Evolutionary conservation across 805 yeast species (phyloP).

Genomic region (Torulaspora gathmanii): DNA sequence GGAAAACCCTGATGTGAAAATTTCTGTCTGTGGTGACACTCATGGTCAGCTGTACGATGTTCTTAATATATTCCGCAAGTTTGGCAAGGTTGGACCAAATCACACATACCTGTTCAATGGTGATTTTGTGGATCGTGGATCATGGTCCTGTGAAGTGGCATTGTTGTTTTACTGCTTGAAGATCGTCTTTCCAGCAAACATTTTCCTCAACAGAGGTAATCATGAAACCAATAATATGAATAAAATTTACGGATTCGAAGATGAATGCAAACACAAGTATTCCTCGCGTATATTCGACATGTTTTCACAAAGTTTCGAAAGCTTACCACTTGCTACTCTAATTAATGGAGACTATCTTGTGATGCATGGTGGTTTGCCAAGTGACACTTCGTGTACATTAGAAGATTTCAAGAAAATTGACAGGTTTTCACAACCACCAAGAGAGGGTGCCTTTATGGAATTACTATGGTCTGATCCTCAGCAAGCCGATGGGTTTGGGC

Average conservation of each 20-base stretch:
- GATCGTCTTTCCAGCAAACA: constrained; percentile 61
- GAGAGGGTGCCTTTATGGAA: constrained; percentile 93
- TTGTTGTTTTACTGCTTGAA: constrained; percentile 72
- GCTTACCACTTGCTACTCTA: constrained; percentile 79
- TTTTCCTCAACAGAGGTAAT: constrained; percentile 87
- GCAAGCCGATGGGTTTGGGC: constrained; percentile 65
- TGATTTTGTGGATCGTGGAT: constrained; percentile 96
- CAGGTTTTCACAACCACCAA: constrained; percentile 81
- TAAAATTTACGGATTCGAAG: constrained; percentile 92
- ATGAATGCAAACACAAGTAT: constrained; percentile 90
- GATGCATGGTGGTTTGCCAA: constrained; percentile 94
- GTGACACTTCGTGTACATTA: constrained; percentile 64
- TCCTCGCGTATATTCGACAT: constrained; percentile 72
- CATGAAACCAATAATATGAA: constrained; percentile 98
- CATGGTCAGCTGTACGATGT: constrained; percentile 96
- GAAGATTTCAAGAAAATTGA: constrained; percentile 70
- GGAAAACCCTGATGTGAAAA: constrained; percentile 31
- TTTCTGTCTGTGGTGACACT: constrained; percentile 95
- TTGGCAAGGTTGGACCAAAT: constrained; percentile 57
- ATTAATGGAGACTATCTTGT: constrained; percentile 76
- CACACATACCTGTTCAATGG: constrained; percentile 91
- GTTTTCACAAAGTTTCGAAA: constrained; percentile 80
- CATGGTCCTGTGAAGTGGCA: constrained; percentile 98
- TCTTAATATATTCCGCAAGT: constrained; percentile 66
- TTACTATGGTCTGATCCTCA: constrained; percentile 98